Base-by-base conservation (phyloP, 257 asterid genomes). In the Solanum neorickii region DNA sequence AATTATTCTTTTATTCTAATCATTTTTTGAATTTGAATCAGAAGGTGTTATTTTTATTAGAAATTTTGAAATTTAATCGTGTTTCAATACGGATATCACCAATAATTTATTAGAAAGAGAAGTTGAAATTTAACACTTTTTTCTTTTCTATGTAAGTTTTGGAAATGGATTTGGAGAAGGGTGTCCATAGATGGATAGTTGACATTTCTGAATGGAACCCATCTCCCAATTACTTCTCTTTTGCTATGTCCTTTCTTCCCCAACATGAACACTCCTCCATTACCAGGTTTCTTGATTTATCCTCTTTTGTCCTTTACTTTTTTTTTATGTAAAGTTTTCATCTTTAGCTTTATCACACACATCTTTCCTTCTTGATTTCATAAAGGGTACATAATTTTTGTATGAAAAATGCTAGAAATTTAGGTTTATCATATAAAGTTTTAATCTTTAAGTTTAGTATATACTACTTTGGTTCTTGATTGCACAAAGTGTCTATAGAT, bases 111-210 rank as follows among this genome's bases (percentile, higher is more conserved):
- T 44, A 25, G n/a, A 18, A 83, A 23, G 37, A 60, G 1, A 14
- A 66, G 12, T 14, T 70, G 69, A n/a, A 9, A 73, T 33, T 7
- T 5, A 14, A 29, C 66, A 16, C 1, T 33, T 0, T 5, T 2
- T 18, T 9, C 11, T 72, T 35, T 10, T 37, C 82, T 37, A 3
- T 41, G 35, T 12, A 75, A 13, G 35, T 41, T 25, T 59, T 12
- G 14, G 42, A 5, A 52, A 92, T 92, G 95, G 93, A 92, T 74
- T 29, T 90, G 86, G 93, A 89, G 83, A 93, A 89, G 62, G 96
- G 95, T 5, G 92, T 94, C 23, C 92, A 90, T 90, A 93, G 97
- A 87, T 95, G 98, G 98, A 89, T 89, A 74, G 96, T 94, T 41
- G 93, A 93, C 89, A 88, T 95, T 62, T 92, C 97, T 3, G 89